A percentile compares a stretch with the other conserved stretches of the same genome.
Evolutionary conservation across 805 yeast species (phyloP).

Genomic region (Tetrapisispora taiwanensis): DNA sequence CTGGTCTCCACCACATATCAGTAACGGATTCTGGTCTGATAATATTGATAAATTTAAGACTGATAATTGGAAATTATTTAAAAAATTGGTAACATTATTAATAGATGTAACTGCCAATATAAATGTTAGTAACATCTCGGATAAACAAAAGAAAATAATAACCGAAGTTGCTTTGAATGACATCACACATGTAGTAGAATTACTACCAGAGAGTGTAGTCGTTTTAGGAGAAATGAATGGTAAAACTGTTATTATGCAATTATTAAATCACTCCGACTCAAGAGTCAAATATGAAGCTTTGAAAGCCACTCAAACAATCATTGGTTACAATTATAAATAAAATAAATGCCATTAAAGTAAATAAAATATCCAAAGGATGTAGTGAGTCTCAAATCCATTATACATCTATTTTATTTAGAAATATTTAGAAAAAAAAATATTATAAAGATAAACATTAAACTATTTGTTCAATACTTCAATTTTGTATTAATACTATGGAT

Average conservation of each 20-base stretch:
- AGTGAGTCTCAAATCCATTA: too few species aligned
- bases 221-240: slow-evolving; percentile 47
- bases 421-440: neutral
- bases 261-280: slow-evolving; percentile 69
- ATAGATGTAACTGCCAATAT: slow-evolving; percentile 25
- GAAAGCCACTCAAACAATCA: slow-evolving; percentile 88
- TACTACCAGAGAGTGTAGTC: slow-evolving; percentile 50
- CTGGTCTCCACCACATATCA: slow-evolving; percentile 90
- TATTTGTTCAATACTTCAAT: neutral
- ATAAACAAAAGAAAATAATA: slow-evolving; percentile 25
- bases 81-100: slow-evolving; percentile 47
- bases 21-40: slow-evolving; percentile 82
- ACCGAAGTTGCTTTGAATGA: slow-evolving; percentile 62
- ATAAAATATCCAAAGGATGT: neutral
- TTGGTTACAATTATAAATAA: slow-evolving; percentile 52
- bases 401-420: neutral
- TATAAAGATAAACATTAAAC: neutral
- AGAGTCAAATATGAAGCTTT: slow-evolving; percentile 92
- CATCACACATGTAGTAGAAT: slow-evolving; percentile 48
- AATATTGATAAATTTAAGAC: slow-evolving; percentile 69
- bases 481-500: neutral
- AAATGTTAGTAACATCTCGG: slow-evolving; percentile 28
- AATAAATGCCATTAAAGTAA: neutral
- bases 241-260: slow-evolving; percentile 74
- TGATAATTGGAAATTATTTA: slow-evolving; percentile 62